Evolutionary conservation across 2,329 filamentous ascomycete species (phyloP).

Genomic region (Capronia epimyces): DNA sequence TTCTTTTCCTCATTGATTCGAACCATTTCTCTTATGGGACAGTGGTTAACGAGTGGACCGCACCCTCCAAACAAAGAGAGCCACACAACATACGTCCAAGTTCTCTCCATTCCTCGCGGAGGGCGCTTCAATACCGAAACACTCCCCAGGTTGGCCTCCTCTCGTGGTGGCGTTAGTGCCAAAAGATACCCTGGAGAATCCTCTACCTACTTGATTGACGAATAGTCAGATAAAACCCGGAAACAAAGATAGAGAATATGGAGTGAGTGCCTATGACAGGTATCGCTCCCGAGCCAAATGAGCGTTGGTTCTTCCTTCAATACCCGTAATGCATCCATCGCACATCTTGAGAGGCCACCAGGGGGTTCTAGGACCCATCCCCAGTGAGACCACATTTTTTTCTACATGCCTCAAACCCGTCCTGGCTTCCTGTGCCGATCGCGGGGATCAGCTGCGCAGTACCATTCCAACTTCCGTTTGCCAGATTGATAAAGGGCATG

Average conservation of each 20-base stretch:
- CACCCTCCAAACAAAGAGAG: background rate
- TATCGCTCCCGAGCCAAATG: background rate
- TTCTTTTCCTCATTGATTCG: background rate
- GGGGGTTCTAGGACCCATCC: background rate
- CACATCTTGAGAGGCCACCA: background rate
- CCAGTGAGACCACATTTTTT: conserved; percentile 13
- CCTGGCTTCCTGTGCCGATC: conserved; percentile 41
- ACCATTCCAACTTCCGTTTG: conserved; percentile 32
- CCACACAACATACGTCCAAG: background rate
- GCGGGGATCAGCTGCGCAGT: conserved; percentile 32
- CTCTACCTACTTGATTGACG: background rate
- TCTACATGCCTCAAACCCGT: conserved; percentile 38
- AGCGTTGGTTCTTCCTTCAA: background rate
- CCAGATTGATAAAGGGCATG: conserved; percentile 34
- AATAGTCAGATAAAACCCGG: background rate
- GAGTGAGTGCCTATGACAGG: too few species aligned
- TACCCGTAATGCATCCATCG: background rate
- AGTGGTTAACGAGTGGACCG: background rate
- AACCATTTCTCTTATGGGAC: too few species aligned
- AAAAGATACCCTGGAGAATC: conserved; percentile 13
- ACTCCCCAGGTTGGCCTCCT: background rate
- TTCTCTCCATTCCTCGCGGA: background rate
- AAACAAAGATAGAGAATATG: background rate
- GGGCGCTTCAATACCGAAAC: conserved; percentile 1
- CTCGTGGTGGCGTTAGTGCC: conserved; percentile 1